phyloP scores from a whole-genome alignment of 176 grass and related monocot genomes.

The Zoysia pacifica region DNA sequence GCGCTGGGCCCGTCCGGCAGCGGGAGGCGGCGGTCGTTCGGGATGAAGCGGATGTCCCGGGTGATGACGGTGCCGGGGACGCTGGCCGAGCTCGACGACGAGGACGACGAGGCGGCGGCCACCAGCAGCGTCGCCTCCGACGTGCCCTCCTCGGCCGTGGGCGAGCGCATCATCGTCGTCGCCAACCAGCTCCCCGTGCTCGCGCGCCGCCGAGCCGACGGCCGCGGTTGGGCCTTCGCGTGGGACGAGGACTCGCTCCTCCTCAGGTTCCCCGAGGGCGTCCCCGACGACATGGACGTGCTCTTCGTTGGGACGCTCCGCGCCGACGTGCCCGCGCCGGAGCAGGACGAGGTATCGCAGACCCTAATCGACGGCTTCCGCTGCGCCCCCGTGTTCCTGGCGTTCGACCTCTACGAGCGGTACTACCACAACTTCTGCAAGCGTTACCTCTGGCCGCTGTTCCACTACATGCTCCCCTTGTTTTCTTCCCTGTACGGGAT shows the following conservation, averaged over 20 bases:
- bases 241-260: constrained; percentile 92
- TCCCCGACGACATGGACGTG: constrained; percentile 88
- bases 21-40: constrained; percentile 43
- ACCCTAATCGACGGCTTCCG: constrained; percentile 76
- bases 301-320: constrained; percentile 80
- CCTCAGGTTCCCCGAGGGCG: constrained; percentile 72
- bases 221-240: constrained; percentile 65
- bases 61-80: constrained; percentile 86
- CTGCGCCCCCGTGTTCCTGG: constrained; percentile 80
- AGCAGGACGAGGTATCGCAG: constrained; percentile 84
- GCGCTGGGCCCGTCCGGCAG: constrained; percentile 55
- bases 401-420: constrained; percentile 62
- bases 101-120: constrained; percentile 48
- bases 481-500: not conserved
- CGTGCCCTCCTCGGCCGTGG: constrained; percentile 61
- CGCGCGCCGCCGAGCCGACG: constrained; percentile 57
- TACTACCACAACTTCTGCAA: constrained; percentile 92
- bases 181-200: constrained; percentile 78
- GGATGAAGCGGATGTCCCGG: constrained; percentile 59
- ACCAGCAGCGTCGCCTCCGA: constrained; percentile 79
- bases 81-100: constrained; percentile 72
- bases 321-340: constrained; percentile 59
- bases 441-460: constrained; percentile 85
- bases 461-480: constrained; percentile 93
- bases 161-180: constrained; percentile 79